Base-by-base conservation (phyloP, 495 filamentous ascomycete genomes). In the Aspergillus steynii region DNA sequence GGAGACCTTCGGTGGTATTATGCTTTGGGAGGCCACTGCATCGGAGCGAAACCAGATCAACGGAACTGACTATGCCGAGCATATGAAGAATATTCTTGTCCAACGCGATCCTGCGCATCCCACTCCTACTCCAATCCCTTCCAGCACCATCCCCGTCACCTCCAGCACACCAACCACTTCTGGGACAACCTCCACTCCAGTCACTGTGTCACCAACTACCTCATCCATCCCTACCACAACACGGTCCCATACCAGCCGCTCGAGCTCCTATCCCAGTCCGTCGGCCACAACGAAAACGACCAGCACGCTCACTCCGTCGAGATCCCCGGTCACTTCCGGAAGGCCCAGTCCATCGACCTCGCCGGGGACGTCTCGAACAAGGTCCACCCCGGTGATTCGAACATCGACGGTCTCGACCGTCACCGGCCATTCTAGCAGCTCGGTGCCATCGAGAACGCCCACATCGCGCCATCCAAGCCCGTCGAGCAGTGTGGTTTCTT, bases 21-120 rank as follows among this genome's bases (percentile, higher is more conserved):
- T 89, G 83, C 64, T 92, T 8, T 92, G 87, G 86, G 89, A 91
- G 47, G 88, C 88, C 5, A 86, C 85, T 0, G 73, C 74, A 2
- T 78, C 80, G 0, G 68, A 79, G 1, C 71, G 75, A 15, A 86
- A 88, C 58, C 48, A 68, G 28, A 76, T 76, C 45, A 65, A 78
- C 46, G 76, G 75, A 4, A 61, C 69, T 15, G 76, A 74, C 42
- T 89, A 74, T 56, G 72, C 70, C 10, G 67, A 77, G 53, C 64
- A 71, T 29, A 74, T 82, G 53, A 81, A 81, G 61, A 58, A 77
- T 1, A 76, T 82, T 50, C 66, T 85, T 15, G 61, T 63, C 26
- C 60, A 65, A 8, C 65, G 62, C 55, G 72, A 71, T 64, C 72
- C 75, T 53, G 61, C 63, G 32, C 71, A 67, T 29, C 65, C 63